Evolutionary conservation across 176 grass and related monocot genomes (phyloP), one percentile per base, ranked within the genome.

Genomic region (Typha latifolia): DNA sequence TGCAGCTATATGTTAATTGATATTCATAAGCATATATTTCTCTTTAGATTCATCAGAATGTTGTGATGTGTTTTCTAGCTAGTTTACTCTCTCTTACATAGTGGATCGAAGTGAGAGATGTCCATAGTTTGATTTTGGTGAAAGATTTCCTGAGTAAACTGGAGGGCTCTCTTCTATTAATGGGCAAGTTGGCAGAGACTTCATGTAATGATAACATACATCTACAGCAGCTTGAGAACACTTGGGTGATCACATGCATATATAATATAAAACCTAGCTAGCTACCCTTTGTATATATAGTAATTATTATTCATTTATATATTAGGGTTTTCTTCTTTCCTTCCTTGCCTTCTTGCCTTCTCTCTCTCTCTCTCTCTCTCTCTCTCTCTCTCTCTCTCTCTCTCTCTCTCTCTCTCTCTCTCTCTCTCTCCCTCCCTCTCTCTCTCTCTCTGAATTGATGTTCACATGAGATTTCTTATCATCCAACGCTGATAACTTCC

Each of bases 241-340:
- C 7, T 43, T 43, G 37, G 37, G 37, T 43, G 5, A 43, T 43
- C 37, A 43, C 37, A 43, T 43, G 37, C 37, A 43, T 43, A 43
- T 43, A 43, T 43, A 43, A 43, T 43, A 59, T 22, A 59, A 16
- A 59, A 22, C 15, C 16, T 59, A 21, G 10, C 53, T 19, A 8
- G 51, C 15, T 22, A 59, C 18, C 16, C 5, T 14, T 59, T 59
- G 53, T 59, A 59, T 59, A 19, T 10, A 22, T 59, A 19, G 4
- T 21, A 59, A 59, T 59, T 19, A 19, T 62, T 61, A 23, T 55
- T 66, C 69, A 24, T 49, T 62, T 61, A 63, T 63, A 27, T 43
- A 23, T 55, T 64, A 78, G 66, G 75, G 56, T 78, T 71, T 70
- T 64, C 29, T 63, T 68, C 37, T 32, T 37, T 43, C 57, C 53